A percentile compares a stretch with the other conserved stretches of the same genome.
Evolutionary conservation across 192 early-diverging fungal species (phyloP).

Genomic region (Spinellus fusiger): DNA sequence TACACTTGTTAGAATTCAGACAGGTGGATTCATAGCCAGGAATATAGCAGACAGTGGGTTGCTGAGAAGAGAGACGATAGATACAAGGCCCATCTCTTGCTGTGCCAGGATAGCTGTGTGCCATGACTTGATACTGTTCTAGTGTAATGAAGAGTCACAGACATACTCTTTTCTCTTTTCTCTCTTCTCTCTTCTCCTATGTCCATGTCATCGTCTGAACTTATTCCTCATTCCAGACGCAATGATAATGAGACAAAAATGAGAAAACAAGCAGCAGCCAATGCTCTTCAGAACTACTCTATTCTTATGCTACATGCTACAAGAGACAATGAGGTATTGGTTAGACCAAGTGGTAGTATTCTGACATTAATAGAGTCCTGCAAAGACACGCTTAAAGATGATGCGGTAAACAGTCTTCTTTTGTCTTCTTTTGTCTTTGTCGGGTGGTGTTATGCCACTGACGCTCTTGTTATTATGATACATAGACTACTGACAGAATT

Average conservation of each 20-base stretch:
- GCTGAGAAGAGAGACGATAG: not conserved
- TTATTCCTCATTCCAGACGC: not conserved
- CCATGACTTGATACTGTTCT: too few relatives aligned
- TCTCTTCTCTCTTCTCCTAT: not conserved
- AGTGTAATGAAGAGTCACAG: not conserved
- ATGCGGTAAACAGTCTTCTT: slow-evolving; percentile 4
- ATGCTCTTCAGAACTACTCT: slow-evolving; percentile 17
- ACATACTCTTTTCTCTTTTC: not conserved
- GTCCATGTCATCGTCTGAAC: not conserved
- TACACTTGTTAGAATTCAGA: slow-evolving; percentile 18
- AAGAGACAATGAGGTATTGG: slow-evolving; percentile 3
- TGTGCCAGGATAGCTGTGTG: too few relatives aligned
- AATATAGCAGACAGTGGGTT: slow-evolving; percentile 29
- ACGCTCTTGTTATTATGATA: too few relatives aligned
- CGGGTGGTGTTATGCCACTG: not conserved
- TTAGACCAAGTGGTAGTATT: not conserved
- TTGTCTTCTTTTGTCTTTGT: not conserved
- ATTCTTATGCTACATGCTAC: slow-evolving; percentile 8
- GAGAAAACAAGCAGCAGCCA: slow-evolving; percentile 13
- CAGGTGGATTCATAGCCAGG: slow-evolving; percentile 25
- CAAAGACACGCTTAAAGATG: slow-evolving; percentile 16
- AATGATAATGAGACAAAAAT: slow-evolving; percentile 15
- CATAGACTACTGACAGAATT: slow-evolving; percentile 7
- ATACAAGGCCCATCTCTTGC: too few relatives aligned
- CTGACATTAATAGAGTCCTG: slow-evolving; percentile 4